A percentile compares a stretch with the other conserved stretches of the same genome.
These are phyloP conservation scores for Clavariopsis aquatica DNA, from an alignment of 495 filamentous ascomycete species.

Conservation along the genomic window DNA sequence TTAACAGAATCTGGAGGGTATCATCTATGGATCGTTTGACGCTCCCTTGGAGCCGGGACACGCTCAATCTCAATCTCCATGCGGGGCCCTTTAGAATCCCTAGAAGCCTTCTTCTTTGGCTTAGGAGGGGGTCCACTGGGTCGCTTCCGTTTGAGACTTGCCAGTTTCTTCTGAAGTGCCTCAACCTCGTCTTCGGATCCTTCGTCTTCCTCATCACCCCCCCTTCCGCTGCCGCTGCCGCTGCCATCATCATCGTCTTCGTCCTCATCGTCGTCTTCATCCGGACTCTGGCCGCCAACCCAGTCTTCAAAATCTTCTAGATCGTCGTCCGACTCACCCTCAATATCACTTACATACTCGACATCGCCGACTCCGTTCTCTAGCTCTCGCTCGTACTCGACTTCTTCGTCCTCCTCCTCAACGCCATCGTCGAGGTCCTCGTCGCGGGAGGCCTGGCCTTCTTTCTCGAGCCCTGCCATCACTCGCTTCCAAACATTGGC, in stretches of 20 bases:
- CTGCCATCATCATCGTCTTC: conserved; percentile 38
- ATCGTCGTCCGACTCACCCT: conserved; percentile 57
- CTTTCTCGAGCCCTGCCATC: conserved; percentile 80
- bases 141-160: conserved; percentile 52
- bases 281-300: conserved; percentile 64
- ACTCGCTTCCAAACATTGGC: conserved; percentile 98
- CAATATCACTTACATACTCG: conserved; percentile 80
- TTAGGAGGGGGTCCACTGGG: conserved; percentile 42
- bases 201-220: conserved; percentile 48
- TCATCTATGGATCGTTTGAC: conserved; percentile 8
- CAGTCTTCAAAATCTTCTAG: conserved; percentile 75
- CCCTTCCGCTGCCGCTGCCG: conserved; percentile 42
- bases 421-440: conserved; percentile 82
- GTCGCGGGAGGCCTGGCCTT: conserved; percentile 80
- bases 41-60: conserved; percentile 37
- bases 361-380: conserved; percentile 75
- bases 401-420: conserved; percentile 77
- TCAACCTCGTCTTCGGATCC: conserved; percentile 40
- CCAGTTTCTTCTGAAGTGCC: conserved; percentile 46
- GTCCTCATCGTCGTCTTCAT: conserved; percentile 52
- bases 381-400: conserved; percentile 62
- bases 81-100: conserved; percentile 47
- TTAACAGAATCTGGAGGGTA: not conserved
- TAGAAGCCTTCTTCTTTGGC: conserved; percentile 49
- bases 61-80: conserved; percentile 54